phyloP scores from a whole-genome alignment of 495 filamentous ascomycete species.

The Aspergillus ostianus region DNA sequence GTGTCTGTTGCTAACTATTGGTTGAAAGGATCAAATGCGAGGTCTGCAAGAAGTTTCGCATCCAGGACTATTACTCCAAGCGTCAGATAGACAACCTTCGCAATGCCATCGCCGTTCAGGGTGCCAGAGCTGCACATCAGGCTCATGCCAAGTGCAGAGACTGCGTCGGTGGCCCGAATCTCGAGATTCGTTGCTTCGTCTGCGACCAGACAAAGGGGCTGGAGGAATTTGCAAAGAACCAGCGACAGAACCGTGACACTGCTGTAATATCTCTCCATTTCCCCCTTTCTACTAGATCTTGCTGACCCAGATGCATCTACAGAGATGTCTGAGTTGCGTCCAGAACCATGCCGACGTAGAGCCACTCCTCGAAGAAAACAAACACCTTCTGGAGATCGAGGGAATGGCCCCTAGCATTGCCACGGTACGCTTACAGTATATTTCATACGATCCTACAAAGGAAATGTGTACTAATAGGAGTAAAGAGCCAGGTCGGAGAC shows the following conservation, averaged over 20 bases:
- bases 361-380: constrained; percentile 20
- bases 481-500: constrained; percentile 2
- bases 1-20: constrained; percentile 7
- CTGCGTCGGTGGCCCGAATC: constrained; percentile 26
- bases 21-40: constrained; percentile 46
- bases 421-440: background rate
- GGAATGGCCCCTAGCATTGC: constrained; percentile 5
- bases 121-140: constrained; percentile 5
- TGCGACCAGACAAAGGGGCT: constrained; percentile 49
- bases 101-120: constrained; percentile 22
- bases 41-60: constrained; percentile 43
- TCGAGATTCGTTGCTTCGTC: constrained; percentile 39
- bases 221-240: constrained; percentile 56
- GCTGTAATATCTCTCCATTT: constrained; percentile 42
- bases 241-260: constrained; percentile 45
- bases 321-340: constrained; percentile 59
- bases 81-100: constrained; percentile 41
- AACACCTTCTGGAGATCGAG: constrained; percentile 16
- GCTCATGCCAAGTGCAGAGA: constrained; percentile 20
- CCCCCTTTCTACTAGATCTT: background rate
- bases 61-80: constrained; percentile 42
- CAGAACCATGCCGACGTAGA: constrained; percentile 29
- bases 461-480: background rate
- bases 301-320: constrained; percentile 12
- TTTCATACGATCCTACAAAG: background rate